These are phyloP conservation scores for Nicotiana undulata DNA, from an alignment of 257 asterid genomes.

Conservation along the genomic window DNA sequence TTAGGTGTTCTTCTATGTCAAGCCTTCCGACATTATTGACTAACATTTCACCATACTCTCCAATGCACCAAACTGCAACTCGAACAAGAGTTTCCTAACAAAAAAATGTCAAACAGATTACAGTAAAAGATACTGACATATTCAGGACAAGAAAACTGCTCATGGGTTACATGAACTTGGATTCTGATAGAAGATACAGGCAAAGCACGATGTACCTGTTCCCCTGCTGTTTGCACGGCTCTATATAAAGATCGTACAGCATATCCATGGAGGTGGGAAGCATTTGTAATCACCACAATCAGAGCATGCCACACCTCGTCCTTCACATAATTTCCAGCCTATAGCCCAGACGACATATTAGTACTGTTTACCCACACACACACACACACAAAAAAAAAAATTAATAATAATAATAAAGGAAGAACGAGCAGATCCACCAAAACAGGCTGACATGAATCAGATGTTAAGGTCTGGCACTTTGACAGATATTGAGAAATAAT, in stretches of 20 bases:
- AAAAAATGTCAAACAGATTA: slow-evolving; percentile 10
- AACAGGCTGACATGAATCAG: background rate
- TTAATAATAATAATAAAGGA: background rate
- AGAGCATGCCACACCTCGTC: slow-evolving; percentile 98
- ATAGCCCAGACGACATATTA: slow-evolving; percentile 7
- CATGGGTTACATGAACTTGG: background rate
- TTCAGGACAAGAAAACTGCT: background rate
- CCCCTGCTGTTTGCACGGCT: slow-evolving; percentile 61
- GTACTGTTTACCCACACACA: background rate
- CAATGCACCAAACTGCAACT: slow-evolving; percentile 98
- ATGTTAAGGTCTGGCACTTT: background rate
- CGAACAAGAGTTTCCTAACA: slow-evolving; percentile 82
- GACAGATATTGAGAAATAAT: background rate
- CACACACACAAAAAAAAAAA: no score
- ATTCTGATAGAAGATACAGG: background rate
- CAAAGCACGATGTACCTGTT: slow-evolving; percentile 49
- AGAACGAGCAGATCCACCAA: background rate
- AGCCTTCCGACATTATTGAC: slow-evolving; percentile 64
- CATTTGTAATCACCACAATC: slow-evolving; percentile 81
- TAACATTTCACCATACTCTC: slow-evolving; percentile 96
- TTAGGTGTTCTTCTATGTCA: slow-evolving; percentile 62
- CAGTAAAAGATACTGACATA: background rate
- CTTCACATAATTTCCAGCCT: slow-evolving; percentile 94
- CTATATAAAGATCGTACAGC: slow-evolving; percentile 73
- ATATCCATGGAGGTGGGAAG: slow-evolving; percentile 85